Percentiles rank a stretch among this genome's conserved stretches.
Conservation (phyloP, 768 basidiomycete genomes). For the Agaricus blazei region DNA sequence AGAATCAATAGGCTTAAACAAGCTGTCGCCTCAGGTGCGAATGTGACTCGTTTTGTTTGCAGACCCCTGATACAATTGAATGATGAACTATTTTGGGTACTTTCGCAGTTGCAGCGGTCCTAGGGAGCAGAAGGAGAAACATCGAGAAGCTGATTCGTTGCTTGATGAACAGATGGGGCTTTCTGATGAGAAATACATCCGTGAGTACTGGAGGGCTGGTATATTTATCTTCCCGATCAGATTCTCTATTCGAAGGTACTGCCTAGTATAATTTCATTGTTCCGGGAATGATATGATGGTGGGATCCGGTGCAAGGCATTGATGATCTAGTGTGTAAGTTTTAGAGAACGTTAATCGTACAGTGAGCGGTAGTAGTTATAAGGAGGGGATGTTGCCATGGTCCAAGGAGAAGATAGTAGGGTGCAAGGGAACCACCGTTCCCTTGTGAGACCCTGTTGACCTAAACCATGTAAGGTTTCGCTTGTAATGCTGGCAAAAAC, state of each 20-base stretch:
- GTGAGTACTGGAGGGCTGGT: constrained; percentile 5
- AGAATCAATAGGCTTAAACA: not conserved
- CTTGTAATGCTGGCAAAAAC: not conserved
- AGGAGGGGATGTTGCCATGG: no score
- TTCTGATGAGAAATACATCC: constrained; percentile 9
- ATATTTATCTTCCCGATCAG: constrained; percentile 4
- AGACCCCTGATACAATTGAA: constrained; percentile 1
- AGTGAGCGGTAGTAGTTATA: no score
- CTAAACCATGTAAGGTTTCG: constrained; percentile 2
- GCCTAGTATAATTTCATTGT: not conserved
- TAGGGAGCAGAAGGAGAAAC: not conserved
- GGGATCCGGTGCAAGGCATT: not conserved
- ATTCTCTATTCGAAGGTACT: not conserved
- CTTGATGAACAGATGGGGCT: constrained; percentile 4
- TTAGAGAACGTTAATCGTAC: not conserved
- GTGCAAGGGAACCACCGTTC: not conserved
- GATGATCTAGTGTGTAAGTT: not conserved
- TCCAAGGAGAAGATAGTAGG: no score
- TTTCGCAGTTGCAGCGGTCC: not conserved
- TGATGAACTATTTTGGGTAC: constrained; percentile 7
- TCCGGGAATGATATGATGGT: constrained; percentile 4
- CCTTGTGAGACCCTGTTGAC: not conserved
- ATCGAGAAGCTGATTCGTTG: constrained; percentile 1
- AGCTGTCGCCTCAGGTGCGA: not conserved
- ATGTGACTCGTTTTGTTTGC: not conserved